These are phyloP conservation scores for Paxillus rubicundulus DNA, from an alignment of 768 basidiomycete species.

Conservation along the genomic window DNA sequence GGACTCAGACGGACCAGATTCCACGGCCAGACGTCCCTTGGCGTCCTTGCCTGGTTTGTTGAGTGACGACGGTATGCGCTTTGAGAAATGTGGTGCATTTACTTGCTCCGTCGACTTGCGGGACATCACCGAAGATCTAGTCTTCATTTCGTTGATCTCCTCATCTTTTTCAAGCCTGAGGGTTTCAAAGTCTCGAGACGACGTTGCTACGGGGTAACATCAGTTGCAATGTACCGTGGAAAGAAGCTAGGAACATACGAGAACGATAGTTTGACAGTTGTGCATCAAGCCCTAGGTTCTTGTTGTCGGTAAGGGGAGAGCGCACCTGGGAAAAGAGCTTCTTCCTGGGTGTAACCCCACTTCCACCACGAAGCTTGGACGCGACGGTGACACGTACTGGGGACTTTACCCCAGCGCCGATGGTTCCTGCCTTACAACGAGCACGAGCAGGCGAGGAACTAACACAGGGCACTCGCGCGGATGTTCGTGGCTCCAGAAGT, in stretches of 20 bases:
- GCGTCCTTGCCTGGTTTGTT: slow-evolving; percentile 8
- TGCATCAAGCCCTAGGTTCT: slow-evolving; percentile 14
- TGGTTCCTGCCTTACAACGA: slow-evolving; percentile 4
- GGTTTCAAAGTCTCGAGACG: slow-evolving; percentile 13
- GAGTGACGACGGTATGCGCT: slow-evolving; percentile 8
- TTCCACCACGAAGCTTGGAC: slow-evolving; percentile 20
- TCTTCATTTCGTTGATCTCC: slow-evolving; percentile 1
- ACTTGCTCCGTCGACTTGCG: slow-evolving; percentile 1
- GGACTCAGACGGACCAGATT: slow-evolving; percentile 22
- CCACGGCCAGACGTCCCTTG: slow-evolving; percentile 12
- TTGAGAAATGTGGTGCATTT: slow-evolving; percentile 9
- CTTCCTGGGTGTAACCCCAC: slow-evolving; percentile 23
- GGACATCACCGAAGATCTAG: slow-evolving; percentile 7
- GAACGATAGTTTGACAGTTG: slow-evolving; percentile 12
- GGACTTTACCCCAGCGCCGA: slow-evolving; percentile 15
- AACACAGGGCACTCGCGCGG: slow-evolving; percentile 1
- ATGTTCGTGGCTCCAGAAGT: slow-evolving; percentile 4
- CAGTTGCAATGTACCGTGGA: background rate
- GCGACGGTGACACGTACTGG: slow-evolving; percentile 15
- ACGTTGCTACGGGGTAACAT: slow-evolving; percentile 9
- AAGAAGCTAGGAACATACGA: slow-evolving; percentile 16
- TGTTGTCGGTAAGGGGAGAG: slow-evolving; percentile 24
- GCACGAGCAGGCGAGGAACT: slow-evolving; percentile 7
- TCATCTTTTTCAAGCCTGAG: slow-evolving; percentile 9
- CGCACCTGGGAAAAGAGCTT: slow-evolving; percentile 20